Evolutionary conservation across 1,284 basidiomycete genomes (phyloP).

Genomic region (Meripilus lineatus): DNA sequence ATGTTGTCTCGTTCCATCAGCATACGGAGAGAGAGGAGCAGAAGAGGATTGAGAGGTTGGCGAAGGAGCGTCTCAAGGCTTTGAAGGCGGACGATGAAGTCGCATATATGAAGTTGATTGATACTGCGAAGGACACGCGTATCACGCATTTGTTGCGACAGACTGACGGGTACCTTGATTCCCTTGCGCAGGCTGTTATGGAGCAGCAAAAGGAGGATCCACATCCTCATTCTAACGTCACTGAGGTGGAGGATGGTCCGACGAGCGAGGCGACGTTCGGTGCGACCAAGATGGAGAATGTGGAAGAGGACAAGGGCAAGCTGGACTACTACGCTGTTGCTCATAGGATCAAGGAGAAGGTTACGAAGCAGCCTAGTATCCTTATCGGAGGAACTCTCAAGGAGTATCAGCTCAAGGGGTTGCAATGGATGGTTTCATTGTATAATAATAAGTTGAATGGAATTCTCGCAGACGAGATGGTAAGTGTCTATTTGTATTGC

Average conservation of each 20-base stretch:
- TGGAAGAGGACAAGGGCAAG: conserved; percentile 70
- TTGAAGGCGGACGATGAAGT: conserved; percentile 99
- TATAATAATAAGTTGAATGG: conserved; percentile 99
- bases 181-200: conserved; percentile 90
- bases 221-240: conserved; percentile 24
- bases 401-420: conserved; percentile 89
- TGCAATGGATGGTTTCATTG: conserved; percentile 98
- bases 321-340: conserved; percentile 98
- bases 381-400: conserved; percentile 85
- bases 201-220: conserved; percentile 87
- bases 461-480: conserved; percentile 98
- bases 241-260: conserved; percentile 61
- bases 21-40: conserved; percentile 98
- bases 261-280: conserved; percentile 90
- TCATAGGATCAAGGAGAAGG: conserved; percentile 88
- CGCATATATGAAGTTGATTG: conserved; percentile 98
- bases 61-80: conserved; percentile 98
- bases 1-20: conserved; percentile 83
- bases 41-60: conserved; percentile 92
- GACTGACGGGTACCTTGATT: conserved; percentile 94
- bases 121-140: conserved; percentile 98
- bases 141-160: conserved; percentile 96
- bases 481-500: conserved; percentile 28
- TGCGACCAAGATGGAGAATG: conserved; percentile 65
- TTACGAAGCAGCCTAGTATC: conserved; percentile 79